Conservation (phyloP, 495 filamentous ascomycete species). For the Penicillium macrosclerotiorum region DNA sequence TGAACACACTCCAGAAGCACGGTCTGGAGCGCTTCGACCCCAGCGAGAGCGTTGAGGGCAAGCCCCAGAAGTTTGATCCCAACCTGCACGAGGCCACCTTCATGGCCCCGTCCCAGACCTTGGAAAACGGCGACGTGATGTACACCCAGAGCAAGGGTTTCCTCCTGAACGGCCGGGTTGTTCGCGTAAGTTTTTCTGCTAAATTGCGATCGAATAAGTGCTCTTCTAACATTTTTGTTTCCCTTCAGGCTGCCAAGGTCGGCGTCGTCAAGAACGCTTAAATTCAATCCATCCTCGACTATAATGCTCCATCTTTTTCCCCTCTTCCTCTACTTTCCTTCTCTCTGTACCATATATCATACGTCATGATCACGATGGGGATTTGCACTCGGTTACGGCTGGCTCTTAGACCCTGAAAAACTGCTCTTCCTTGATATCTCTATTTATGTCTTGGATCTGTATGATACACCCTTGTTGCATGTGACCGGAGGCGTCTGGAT, state of each 20-base stretch:
- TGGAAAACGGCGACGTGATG: conserved; percentile 89
- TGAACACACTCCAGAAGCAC: conserved; percentile 88
- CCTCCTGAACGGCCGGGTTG: conserved; percentile 79
- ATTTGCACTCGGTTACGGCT: conserved; percentile 26
- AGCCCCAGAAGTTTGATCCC: conserved; percentile 76
- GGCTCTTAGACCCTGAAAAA: conserved; percentile 23
- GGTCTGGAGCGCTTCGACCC: conserved; percentile 89
- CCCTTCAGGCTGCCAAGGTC: conserved; percentile 76
- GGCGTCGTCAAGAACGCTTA: conserved; percentile 78
- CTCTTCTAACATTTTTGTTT: conserved; percentile 15
- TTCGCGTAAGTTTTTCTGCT: conserved; percentile 58
- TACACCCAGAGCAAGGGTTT: conserved; percentile 95
- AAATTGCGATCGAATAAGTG: not conserved
- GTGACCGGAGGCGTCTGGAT: conserved; percentile 37
- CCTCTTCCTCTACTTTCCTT: conserved; percentile 17
- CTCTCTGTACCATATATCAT: conserved; percentile 47
- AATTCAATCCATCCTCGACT: conserved; percentile 15
- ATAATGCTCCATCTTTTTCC: conserved; percentile 6
- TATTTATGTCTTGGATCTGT: conserved; percentile 34
- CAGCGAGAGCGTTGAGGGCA: conserved; percentile 52
- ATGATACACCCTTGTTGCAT: conserved; percentile 42
- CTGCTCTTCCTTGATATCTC: conserved; percentile 22
- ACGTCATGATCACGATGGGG: conserved; percentile 34
- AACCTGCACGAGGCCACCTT: conserved; percentile 96
- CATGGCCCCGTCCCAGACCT: conserved; percentile 75